These are phyloP conservation scores for Dictyostelium intermedium DNA, from an alignment of 78 protist species.

Conservation along the genomic window DNA sequence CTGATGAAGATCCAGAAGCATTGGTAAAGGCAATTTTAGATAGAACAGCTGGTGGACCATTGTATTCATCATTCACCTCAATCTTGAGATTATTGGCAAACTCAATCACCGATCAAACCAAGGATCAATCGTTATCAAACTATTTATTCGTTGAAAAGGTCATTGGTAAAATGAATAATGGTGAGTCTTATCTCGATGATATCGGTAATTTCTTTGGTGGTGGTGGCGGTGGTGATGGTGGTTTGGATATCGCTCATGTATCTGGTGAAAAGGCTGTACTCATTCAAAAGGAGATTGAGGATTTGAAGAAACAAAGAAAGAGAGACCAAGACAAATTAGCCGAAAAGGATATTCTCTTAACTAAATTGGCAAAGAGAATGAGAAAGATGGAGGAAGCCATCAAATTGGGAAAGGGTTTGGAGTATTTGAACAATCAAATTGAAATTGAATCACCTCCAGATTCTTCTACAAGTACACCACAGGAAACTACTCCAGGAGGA, in stretches of 20 bases:
- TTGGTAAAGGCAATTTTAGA: not conserved
- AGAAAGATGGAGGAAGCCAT: constrained; percentile 43
- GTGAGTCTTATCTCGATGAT: not conserved
- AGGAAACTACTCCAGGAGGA: not conserved
- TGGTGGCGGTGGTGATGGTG: not conserved
- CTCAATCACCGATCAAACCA: not conserved
- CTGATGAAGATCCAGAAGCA: constrained; percentile 48
- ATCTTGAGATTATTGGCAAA: constrained; percentile 28
- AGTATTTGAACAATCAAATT: not conserved
- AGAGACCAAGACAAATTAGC: constrained; percentile 27
- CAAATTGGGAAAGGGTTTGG: not conserved
- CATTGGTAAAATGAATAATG: constrained; percentile 19
- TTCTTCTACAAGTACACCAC: not conserved
- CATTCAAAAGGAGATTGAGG: constrained; percentile 74
- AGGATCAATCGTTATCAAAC: constrained; percentile 4
- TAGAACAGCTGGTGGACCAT: constrained; percentile 4
- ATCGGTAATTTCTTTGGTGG: constrained; percentile 10
- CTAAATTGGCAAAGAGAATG: constrained; percentile 54
- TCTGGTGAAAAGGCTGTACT: constrained; percentile 68
- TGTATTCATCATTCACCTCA: constrained; percentile 18
- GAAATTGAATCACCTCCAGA: not conserved
- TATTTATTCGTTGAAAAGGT: constrained; percentile 50
- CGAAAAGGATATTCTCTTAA: constrained; percentile 49
- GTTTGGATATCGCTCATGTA: constrained; percentile 36
- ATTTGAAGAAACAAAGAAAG: constrained; percentile 28